Evolutionary conservation across 345 rosid genomes (phyloP), one percentile per base, ranked within the genome.

Genomic region (Arabidopsis suecica): DNA sequence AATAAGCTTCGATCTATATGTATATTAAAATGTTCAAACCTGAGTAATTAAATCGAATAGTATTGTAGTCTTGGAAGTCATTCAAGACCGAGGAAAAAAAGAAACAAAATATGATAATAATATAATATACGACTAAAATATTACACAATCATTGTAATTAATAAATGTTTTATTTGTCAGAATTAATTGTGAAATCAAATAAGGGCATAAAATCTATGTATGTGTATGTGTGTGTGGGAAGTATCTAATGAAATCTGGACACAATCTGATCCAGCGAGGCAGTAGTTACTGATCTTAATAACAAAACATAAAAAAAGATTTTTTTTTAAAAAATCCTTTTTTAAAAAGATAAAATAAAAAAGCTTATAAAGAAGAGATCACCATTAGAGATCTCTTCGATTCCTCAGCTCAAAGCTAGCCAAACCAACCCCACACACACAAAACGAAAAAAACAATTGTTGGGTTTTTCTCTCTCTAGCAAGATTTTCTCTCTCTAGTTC

Each of bases 181-280:
- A 71, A 65, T 62, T 70, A 64, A 77, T 42, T 77, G 71, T 9
- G n/a, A 56, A 56, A 77, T 71, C 67, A 76, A 38, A 65, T 63
- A 64, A 73, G 71, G 78, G 86, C 84, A 88, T 80, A 86, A 87
- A 87, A 89, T 89, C 90, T 88, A 87, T 80, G 48, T 65, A 8
- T 79, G 53, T 80, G 45, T 82, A 63, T 68, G 61, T 68, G 57
- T 61, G 66, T 73, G 37, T 44, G 57, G 66, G 78, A 82, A 61
- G 79, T 78, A 77, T 81, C 72, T 60, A 82, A 22, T 82, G 68
- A 87, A 90, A 88, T 90, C 93, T 84, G 81, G 53, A 79, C 82
- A 83, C 78, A 90, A 90, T 95, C 93, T 80, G 88, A 86, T 88
- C 90, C 98, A 91, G 96, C 95, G 85, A 88, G 78, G 95, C 98